Base-by-base conservation (phyloP, 106 monocot species). In the Allium sativum region DNA sequence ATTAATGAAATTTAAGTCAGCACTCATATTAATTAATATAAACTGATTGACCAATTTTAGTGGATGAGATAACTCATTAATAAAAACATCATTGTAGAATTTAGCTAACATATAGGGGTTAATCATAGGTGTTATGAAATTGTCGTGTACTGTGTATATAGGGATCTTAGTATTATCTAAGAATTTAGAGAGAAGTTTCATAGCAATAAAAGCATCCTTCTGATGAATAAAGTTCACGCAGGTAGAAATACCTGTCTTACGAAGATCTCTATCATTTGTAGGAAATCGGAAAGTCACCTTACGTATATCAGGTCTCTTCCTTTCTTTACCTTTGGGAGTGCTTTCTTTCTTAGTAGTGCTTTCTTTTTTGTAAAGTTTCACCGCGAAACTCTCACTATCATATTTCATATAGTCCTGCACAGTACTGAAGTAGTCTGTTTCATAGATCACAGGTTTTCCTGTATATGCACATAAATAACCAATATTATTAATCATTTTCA, bases 351-450 rank as follows among this genome's bases (percentile, higher is more conserved):
- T 31, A 31, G 31, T 31, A 31, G 31, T 31, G 31, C 31, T 31
- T 31, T 31, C 31, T 31, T 31, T 31, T 31, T 31, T 31, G 31
- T 1, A 31, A 31, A 1, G 2, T 31, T 31, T 31, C 31, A 31
- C 3, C 31, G 31, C 3, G 31, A 31, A 3, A 31, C 31, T 31
- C 31, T 31, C 31, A 31, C 31, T 31, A 31, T 31, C 31, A 31
- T 31, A 31, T 31, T 31, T 31, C 62, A 62, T 62, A 62, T 62
- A 62, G 18, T 62, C 62, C 43, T 62, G 62, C 4, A 62, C 44
- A 40, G 62, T 62, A 2, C 8, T 62, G 11, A 62, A 44, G 44
- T 44, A 62, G 0, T 42, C 16, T 18, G 46, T 46, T 16, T 45
- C 46, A 62, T 62, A 45, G 12, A 44, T 14, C 8, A 62, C 62